Evolutionary conservation across 345 rosid genomes (phyloP), one percentile per base, ranked within the genome.

Genomic region (Capsella bursapastoris): DNA sequence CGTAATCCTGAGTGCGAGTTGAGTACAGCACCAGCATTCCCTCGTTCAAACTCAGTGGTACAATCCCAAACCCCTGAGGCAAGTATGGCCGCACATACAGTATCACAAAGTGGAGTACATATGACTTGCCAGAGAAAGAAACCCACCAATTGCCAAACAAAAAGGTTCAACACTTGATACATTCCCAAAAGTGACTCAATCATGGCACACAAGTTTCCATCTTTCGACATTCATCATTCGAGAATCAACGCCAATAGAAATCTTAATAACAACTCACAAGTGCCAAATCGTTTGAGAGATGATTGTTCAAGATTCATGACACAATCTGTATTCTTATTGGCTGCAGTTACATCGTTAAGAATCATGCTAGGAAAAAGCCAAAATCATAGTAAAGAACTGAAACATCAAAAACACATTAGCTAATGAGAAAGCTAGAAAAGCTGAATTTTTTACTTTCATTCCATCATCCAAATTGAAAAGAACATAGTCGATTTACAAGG

Each of bases 41-140:
- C 76, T 95, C 97, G 43, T 95, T 89, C 71, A 83, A 68, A 84
- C 90, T 90, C 56, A 94, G 86, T 0, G 97, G 99, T 37, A 92
- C 97, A 0, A 92, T 90, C 32, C 92, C 87, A 27, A 90, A 95
- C 37, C 92, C 82, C 68, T 84, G 86, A 16, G 99, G 96, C 16
- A 94, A 80, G 89, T 92, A 80, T 4, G 98, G 98, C 25, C 25
- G 97, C 40, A 91, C 90, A 4, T 94, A 94, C 0, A 91, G 90
- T 64, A 94, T 94, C 83, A 91, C 75, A 64, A 87, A 90, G 84
- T 94, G 98, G 64, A 90, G 76, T 2, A 89, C 98, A 8, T 91
- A 94, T 2, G 97, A 90, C 10, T 9, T 38, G 3, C 12, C 41
- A 10, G 25, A 22, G 25, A 37, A 8, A 8, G 41, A 37, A 29